Base-by-base conservation (phyloP, 495 filamentous ascomycete species). In the Neurospora sp. region DNA sequence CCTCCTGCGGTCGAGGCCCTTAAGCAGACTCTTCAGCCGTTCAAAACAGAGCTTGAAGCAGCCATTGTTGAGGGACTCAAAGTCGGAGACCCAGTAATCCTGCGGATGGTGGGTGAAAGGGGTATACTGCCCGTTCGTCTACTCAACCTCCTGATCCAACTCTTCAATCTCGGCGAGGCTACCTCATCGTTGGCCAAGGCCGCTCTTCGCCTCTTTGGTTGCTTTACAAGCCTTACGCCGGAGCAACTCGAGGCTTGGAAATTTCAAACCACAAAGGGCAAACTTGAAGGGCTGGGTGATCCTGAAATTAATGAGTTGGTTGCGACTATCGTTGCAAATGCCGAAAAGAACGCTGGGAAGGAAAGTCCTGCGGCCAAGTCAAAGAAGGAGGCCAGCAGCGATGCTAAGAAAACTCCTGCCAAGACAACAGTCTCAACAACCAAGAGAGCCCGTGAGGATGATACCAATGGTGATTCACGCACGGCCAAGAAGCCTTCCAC, bases 231-330 rank as follows among this genome's bases (percentile, higher is more conserved):
- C 3, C 27, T 80, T 70, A 85, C 92, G 80, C 89, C 88, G 71
- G 87, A 88, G 71, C 87, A 89, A 23, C 76, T 89, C 6, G 83
- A 93, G 71, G 90, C 87, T 73, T 89, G 89, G 23, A 95, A 94
- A 76, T 83, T 96, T 46, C 84, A 88, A 39, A 90, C 88, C 72
- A 80, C 91, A 14, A 80, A 90, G 4, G 87, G 88, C 5, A 87
- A 89, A 70, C 88, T 92, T 62, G 82, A 87, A 35, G 92, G 91
- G 79, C 89, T 89, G 73, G 91, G 92, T 5, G 89, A 91, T 72
- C 87, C 87, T 5, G 83, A 89, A 42, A 87, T 87, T 5, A 91
- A 90, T 14, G 78, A 75, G 10, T 77, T 84, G 72, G 79, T 86
- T 5, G 46, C 78, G 9, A 74, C 62, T 4, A 81, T 87, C 54